Evolutionary conservation across 441 rosid genomes (phyloP).

Genomic region (Gossypium lobatum): DNA sequence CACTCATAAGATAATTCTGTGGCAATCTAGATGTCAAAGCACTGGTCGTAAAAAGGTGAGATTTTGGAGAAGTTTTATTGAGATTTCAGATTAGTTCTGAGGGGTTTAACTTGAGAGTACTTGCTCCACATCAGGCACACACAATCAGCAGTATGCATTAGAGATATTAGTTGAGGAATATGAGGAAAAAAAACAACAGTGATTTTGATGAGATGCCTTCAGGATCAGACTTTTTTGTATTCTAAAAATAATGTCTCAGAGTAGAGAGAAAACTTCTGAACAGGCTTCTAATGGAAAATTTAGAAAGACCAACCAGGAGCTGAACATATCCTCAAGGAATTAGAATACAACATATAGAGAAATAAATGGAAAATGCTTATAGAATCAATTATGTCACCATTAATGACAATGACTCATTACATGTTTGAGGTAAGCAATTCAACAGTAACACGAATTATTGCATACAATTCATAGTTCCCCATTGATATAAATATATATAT

Average conservation of each 20-base stretch:
- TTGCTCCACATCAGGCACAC: conserved; percentile 3
- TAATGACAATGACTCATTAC: not conserved
- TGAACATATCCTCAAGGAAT: not conserved
- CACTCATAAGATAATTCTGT: not conserved
- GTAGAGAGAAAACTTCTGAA: not conserved
- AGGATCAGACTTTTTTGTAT: not conserved
- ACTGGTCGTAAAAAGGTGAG: not conserved
- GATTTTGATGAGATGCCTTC: not conserved
- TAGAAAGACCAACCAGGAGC: not conserved
- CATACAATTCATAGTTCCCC: not conserved
- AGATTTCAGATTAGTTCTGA: not conserved
- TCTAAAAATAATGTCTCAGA: not conserved
- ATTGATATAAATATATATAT: not conserved
- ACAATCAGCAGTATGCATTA: not conserved
- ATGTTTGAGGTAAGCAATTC: not conserved
- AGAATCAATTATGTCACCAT: not conserved
- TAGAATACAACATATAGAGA: not conserved
- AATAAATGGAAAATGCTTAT: not conserved
- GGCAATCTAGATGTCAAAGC: not conserved
- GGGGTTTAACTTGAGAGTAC: not conserved
- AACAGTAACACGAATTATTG: not conserved
- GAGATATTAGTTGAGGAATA: not conserved
- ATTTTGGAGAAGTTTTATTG: not conserved
- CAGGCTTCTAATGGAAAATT: not conserved
- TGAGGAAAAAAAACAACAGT: not conserved